Evolutionary conservation across 148 eudicot genomes (phyloP).

Genomic region (Rhododendron mucronatum): DNA sequence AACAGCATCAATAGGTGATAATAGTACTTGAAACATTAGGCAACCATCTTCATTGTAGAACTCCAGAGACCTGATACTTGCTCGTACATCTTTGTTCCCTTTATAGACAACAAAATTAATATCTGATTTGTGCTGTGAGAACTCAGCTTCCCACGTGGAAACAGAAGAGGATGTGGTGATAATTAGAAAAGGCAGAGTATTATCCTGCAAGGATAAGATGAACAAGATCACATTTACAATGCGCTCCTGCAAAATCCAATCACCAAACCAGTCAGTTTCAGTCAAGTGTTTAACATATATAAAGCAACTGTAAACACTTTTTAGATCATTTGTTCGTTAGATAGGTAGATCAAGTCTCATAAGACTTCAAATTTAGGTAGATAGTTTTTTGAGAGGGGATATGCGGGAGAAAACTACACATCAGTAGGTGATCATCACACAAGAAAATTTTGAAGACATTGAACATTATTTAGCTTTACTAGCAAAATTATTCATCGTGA

Average conservation of each 20-base stretch:
- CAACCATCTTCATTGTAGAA: conserved; percentile 36
- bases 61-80: conserved; percentile 40
- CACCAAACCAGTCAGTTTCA: conserved; percentile 3
- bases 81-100: conserved; percentile 46
- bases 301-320: conserved; percentile 1
- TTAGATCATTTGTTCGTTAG: background rate
- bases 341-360: background rate
- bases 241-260: conserved; percentile 44
- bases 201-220: conserved; percentile 30
- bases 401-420: background rate
- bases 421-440: background rate
- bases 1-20: conserved; percentile 38
- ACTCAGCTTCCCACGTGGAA: conserved; percentile 52
- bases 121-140: conserved; percentile 28
- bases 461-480: background rate
- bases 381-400: background rate
- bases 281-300: background rate
- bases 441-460: background rate
- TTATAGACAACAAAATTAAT: conserved; percentile 42
- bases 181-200: conserved; percentile 41
- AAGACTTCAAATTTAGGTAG: background rate
- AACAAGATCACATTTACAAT: conserved; percentile 33
- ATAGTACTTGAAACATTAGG: conserved; percentile 49
- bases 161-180: conserved; percentile 28
- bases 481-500: background rate